Conservation (phyloP, 257 asterid species). For the Craterostigma plantagineum region DNA sequence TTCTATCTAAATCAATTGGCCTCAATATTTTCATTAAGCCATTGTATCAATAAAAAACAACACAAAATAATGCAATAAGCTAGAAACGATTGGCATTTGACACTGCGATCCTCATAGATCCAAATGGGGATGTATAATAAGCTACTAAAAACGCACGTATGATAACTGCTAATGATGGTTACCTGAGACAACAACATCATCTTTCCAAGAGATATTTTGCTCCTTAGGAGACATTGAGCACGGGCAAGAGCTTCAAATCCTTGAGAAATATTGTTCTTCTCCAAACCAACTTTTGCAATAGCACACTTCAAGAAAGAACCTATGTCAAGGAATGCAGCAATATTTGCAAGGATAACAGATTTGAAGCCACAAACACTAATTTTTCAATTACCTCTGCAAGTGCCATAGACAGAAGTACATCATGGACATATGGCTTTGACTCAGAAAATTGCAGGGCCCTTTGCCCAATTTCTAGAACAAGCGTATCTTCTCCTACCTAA, state of each 20-base stretch:
- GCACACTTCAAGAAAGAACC: conserved; percentile 96
- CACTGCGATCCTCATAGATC: too few species aligned
- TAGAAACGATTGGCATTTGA: too few species aligned
- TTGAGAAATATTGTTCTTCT: conserved; percentile 78
- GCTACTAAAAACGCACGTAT: too few species aligned
- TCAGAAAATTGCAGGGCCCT: conserved; percentile 66
- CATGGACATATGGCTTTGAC: conserved; percentile 72
- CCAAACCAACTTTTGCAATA: conserved; percentile 71
- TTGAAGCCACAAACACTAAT: conserved; percentile 25
- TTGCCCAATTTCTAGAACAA: conserved; percentile 81
- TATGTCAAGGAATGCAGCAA: conserved; percentile 54
- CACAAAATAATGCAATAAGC: too few species aligned
- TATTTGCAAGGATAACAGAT: conserved; percentile 30
- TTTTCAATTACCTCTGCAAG: conserved; percentile 82
- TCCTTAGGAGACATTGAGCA: conserved; percentile 84
- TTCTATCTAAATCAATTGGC: conserved; percentile 53
- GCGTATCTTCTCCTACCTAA: conserved; percentile 88
- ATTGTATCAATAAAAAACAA: conserved; percentile 6
- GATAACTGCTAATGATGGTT: conserved; percentile 6
- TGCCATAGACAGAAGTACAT: conserved; percentile 87
- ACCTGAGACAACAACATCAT: conserved; percentile 82
- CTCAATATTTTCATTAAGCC: conserved; percentile 10
- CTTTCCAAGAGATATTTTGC: conserved; percentile 81
- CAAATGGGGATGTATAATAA: too few species aligned
- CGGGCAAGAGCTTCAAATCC: conserved; percentile 99